Conservation (phyloP, 148 eudicot species). For the Fagopyrum tataricum region DNA sequence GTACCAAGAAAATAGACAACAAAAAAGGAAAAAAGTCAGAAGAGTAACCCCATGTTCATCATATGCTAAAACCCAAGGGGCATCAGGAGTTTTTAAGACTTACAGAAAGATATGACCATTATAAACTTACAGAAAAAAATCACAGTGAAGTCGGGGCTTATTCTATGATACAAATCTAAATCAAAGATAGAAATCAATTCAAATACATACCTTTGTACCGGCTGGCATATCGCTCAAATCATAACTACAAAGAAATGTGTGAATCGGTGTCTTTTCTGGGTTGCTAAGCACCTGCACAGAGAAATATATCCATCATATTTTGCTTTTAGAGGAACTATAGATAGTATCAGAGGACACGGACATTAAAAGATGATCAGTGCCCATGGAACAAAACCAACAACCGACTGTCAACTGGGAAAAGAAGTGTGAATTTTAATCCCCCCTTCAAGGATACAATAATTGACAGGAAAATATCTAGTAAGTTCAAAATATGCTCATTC, state of each 20-base stretch:
- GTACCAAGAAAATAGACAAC: neutral
- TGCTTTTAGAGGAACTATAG: neutral
- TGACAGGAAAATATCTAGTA: neutral
- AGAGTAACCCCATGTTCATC: too few relatives aligned
- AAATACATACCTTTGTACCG: constrained; percentile 53
- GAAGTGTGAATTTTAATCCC: neutral
- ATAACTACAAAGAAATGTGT: constrained; percentile 75
- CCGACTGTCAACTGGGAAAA: neutral
- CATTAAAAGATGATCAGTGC: neutral
- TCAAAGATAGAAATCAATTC: neutral
- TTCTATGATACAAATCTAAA: neutral
- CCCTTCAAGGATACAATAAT: neutral
- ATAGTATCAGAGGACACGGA: neutral
- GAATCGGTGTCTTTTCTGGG: constrained; percentile 72
- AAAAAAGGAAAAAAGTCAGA: neutral
- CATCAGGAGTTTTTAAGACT: too few relatives aligned
- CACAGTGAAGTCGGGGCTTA: too few relatives aligned
- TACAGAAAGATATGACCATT: too few relatives aligned
- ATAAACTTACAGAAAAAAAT: too few relatives aligned
- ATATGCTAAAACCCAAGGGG: too few relatives aligned
- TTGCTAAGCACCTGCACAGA: constrained; percentile 61
- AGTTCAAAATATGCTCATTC: neutral
- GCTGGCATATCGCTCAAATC: constrained; percentile 79
- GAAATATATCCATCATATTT: neutral
- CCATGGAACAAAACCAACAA: neutral